Base-by-base conservation (phyloP, 129 eudicot species). In the Escallonia rubra region DNA sequence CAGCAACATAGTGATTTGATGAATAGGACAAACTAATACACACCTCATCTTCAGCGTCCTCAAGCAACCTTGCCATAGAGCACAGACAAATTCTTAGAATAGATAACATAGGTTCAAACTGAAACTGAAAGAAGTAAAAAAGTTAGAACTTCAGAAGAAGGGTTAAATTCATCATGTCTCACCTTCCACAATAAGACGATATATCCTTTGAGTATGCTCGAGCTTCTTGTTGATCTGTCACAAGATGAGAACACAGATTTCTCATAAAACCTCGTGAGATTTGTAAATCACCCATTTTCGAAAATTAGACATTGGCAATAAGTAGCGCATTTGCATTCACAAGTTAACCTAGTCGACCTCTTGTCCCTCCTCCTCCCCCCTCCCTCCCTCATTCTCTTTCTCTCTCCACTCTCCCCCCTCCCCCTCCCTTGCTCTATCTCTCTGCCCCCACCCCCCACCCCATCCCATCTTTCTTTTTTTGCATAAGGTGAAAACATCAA, bases 171-270 rank as follows among this genome's bases (percentile, higher is more conserved):
- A 61, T 47, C 41, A 51, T 49, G 38, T 54, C 90, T 81, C 57
- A 92, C 96, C 99, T 84, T 67, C 99, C 99, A 80, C 99, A 93
- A 61, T 89, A 93, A 69, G 95, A 81, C 45, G 99, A 93, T 74
- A 93, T 84, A 80, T 82, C 99, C 82, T 93, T 93, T 4, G 96
- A 89, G 81, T 89, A 67, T 64, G 96, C 96, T 70, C 86, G 80
- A 23, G 90, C 93, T 86, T 93, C 99, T 83, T 86, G 99, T 83
- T 84, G 89, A 84, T 86, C 99, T 93, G 60, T 52, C 70, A 73
- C 8, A 43, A 57, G 66, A 59, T 55, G 6, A 11, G 73, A 57
- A 68, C 3, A 10, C 12, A 55, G 5, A 56, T 55, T 44, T 61
- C 39, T 13, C 23, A 56, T 5, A 61, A 13, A 61, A 61, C 51